Evolutionary conservation across 2,329 filamentous ascomycete genomes (phyloP).

Genomic region (Huntiella bhutanensis): DNA sequence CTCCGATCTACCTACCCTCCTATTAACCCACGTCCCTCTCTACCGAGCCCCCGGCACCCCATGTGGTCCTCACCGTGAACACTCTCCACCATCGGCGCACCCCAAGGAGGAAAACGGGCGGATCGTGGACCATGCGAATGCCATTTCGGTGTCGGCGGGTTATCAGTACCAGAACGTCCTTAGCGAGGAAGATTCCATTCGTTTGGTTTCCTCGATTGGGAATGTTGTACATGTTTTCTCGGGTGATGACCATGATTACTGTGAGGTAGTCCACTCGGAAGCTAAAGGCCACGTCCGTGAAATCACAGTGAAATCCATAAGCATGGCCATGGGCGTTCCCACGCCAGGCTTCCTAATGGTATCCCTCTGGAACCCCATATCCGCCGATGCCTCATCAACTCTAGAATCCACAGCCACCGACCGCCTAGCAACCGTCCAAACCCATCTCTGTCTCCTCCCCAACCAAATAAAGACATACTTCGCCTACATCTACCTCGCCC

Average conservation of each 20-base stretch:
- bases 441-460: constrained; percentile 75
- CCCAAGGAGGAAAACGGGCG: constrained; percentile 17
- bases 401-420: constrained; percentile 13
- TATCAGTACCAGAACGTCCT: constrained; percentile 98
- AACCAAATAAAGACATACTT: constrained; percentile 75
- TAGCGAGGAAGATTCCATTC: constrained; percentile 52
- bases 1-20: constrained; percentile 62
- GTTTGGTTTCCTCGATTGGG: constrained; percentile 58
- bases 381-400: constrained; percentile 18
- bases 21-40: constrained; percentile 80
- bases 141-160: constrained; percentile 57
- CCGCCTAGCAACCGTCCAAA: constrained; percentile 50
- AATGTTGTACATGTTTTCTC: constrained; percentile 78
- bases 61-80: constrained; percentile 74
- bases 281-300: constrained; percentile 50
- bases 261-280: constrained; percentile 62
- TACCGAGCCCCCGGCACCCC: constrained; percentile 67
- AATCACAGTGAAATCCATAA: constrained; percentile 89
- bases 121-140: constrained; percentile 46
- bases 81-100: constrained; percentile 51
- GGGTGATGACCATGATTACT: constrained; percentile 96
- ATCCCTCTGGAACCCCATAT: constrained; percentile 83
- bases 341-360: constrained; percentile 73
- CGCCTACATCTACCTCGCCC: constrained; percentile 49
- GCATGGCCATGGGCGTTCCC: constrained; percentile 89